Evolutionary conservation across 306 rosid genomes (phyloP).

Genomic region (Cicer pinnatifidum): DNA sequence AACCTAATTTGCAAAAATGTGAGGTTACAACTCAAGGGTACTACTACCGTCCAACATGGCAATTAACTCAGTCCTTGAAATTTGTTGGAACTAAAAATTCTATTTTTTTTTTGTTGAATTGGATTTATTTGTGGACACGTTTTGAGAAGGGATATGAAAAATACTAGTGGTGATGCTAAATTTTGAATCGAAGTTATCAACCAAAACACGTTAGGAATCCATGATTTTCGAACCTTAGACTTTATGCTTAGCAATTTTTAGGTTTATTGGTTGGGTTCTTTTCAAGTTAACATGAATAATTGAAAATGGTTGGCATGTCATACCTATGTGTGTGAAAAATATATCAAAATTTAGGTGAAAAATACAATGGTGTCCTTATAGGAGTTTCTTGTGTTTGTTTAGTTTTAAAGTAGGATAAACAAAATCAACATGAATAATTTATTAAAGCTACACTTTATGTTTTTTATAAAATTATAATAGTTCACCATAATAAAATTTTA

Average conservation of each 20-base stretch:
- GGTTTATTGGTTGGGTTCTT: slow-evolving; percentile 5
- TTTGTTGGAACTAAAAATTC: neutral
- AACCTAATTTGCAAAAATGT: neutral
- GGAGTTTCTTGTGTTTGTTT: too few species aligned
- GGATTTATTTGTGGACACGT: neutral
- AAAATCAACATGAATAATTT: too few species aligned
- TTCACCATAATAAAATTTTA: too few species aligned
- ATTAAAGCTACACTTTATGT: too few species aligned
- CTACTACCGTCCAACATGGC: neutral
- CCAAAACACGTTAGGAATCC: slow-evolving; percentile 40
- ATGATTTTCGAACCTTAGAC: slow-evolving; percentile 2
- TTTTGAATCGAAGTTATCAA: slow-evolving; percentile 31
- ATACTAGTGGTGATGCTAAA: slow-evolving; percentile 12
- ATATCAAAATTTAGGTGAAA: too few species aligned
- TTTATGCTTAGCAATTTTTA: slow-evolving; percentile 21
- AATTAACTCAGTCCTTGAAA: neutral
- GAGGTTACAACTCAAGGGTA: neutral
- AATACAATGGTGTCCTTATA: too few species aligned
- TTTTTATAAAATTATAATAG: too few species aligned
- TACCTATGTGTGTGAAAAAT: neutral
- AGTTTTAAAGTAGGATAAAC: too few species aligned
- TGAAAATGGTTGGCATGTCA: neutral
- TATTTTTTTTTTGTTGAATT: neutral
- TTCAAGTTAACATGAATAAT: neutral
- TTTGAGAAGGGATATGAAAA: neutral